Conservation (phyloP, 805 yeast species). For the Kockiozyma suomiensis region DNA sequence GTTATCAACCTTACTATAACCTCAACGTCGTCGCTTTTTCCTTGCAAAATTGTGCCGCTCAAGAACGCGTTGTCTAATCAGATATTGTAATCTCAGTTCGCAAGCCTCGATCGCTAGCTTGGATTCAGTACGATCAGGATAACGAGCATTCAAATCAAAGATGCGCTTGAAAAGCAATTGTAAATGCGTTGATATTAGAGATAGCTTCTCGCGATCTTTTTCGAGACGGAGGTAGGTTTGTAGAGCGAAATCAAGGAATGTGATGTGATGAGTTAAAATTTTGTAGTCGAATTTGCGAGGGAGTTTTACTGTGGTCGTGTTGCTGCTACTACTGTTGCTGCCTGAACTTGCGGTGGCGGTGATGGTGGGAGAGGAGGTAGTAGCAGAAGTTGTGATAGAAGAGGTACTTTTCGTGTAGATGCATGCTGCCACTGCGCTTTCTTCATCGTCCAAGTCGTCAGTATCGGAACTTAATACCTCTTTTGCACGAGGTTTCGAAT, state of each 20-base stretch:
- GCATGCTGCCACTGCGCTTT: background rate
- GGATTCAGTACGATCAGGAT: slow-evolving; percentile 28
- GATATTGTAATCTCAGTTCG: slow-evolving; percentile 21
- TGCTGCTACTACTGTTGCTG: no score
- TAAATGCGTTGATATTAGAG: slow-evolving; percentile 1
- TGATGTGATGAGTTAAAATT: slow-evolving; percentile 1
- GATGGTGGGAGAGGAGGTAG: background rate
- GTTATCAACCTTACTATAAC: background rate
- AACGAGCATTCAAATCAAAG: slow-evolving; percentile 24
- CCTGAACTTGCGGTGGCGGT: background rate
- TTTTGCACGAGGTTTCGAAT: background rate
- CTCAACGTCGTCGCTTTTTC: background rate
- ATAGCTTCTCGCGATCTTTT: slow-evolving; percentile 18
- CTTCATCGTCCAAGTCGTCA: slow-evolving; percentile 3
- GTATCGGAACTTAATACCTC: background rate
- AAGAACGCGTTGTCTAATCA: slow-evolving; percentile 14
- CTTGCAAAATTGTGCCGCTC: slow-evolving; percentile 2
- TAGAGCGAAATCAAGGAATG: slow-evolving; percentile 19
- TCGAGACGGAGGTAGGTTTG: slow-evolving; percentile 17
- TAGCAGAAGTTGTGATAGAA: background rate
- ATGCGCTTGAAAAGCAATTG: slow-evolving; percentile 14
- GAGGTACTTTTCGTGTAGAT: background rate
- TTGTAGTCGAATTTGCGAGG: slow-evolving; percentile 13
- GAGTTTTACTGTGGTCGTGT: no score
- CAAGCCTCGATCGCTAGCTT: slow-evolving; percentile 18